Base-by-base conservation (phyloP, 176 grass and related monocot genomes). In the Bolboschoenus planiculmis region DNA sequence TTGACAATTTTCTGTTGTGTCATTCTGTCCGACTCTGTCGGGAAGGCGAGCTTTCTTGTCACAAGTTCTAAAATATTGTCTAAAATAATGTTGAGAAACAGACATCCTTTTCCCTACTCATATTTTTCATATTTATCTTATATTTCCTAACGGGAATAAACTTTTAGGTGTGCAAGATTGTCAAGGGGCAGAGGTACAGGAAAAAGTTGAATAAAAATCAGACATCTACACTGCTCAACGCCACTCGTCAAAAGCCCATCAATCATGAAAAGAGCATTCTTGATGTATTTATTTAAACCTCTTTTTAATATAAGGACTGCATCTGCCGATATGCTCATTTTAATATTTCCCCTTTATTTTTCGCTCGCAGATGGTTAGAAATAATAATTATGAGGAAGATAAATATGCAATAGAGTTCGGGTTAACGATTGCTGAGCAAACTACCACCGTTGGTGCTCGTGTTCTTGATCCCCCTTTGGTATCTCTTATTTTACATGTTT, bases 401-500 rank as follows among this genome's bases (percentile, higher is more conserved):
- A 20, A 82, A 2, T 91, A 74, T 48, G 86, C 88, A 40, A 81
- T n/a, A 1, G 94, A 97, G 61, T 97, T 92, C 27, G 91, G 89
- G 3, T 90, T 97, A 78, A 89, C 50, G 75, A 89, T 97, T 78
- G 87, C 88, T 72, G 90, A 97, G 40, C 81, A 65, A 43, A 86
- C 90, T 61, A 88, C 94, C 16, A 88, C 84, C 5, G 85, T 94
- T 83, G 91, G 94, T 80, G 94, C 94, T 80, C 94, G 94, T 81
- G 84, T 97, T 83, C 81, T 97, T 27, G 90, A 92, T 86, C 65
- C 94, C 0, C 94, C 94, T 80, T 82, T 87, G 86, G 94, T 97
- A 87, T 83, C 48, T 24, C 0, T 35, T 71, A 82, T 83, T 85
- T 36, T 72, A 10, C n/a, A 47, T 83, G 10, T 18, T n/a, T 27